Evolutionary conservation across 805 yeast species (phyloP).

Genomic region (Teunomyces stri): DNA sequence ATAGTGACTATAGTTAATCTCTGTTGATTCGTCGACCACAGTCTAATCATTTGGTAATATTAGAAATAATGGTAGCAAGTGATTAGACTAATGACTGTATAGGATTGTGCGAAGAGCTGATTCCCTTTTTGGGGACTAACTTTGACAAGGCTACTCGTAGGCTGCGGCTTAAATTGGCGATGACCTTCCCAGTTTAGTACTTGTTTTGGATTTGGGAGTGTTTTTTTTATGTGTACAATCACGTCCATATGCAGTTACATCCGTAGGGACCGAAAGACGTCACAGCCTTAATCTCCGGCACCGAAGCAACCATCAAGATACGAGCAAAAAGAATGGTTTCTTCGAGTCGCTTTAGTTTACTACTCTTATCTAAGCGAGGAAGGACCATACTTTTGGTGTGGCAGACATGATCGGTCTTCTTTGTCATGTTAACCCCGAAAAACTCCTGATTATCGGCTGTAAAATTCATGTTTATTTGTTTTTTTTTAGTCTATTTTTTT

Average conservation of each 20-base stretch:
- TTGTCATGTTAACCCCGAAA: neutral
- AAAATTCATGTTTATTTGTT: neutral
- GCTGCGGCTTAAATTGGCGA: no score
- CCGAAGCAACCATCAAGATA: no score
- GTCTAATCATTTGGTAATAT: neutral
- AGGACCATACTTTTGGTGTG: no score
- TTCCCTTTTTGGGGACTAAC: no score
- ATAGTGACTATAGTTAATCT: conserved; percentile 28
- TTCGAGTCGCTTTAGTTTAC: no score
- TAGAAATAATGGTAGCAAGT: neutral
- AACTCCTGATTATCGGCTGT: neutral
- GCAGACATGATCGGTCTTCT: no score
- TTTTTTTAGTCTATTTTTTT: neutral
- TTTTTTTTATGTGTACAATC: neutral
- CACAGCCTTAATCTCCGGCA: neutral
- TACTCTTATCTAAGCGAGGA: no score
- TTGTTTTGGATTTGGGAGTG: neutral
- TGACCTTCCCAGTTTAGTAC: no score
- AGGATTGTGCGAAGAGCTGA: no score
- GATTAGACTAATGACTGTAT: no score
- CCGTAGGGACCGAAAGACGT: neutral
- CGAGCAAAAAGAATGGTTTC: no score
- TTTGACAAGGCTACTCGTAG: no score
- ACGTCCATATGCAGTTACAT: neutral
- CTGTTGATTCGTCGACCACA: conserved; percentile 42